Base-by-base conservation (phyloP, 495 filamentous ascomycete genomes). In the Neurospora sp. region DNA sequence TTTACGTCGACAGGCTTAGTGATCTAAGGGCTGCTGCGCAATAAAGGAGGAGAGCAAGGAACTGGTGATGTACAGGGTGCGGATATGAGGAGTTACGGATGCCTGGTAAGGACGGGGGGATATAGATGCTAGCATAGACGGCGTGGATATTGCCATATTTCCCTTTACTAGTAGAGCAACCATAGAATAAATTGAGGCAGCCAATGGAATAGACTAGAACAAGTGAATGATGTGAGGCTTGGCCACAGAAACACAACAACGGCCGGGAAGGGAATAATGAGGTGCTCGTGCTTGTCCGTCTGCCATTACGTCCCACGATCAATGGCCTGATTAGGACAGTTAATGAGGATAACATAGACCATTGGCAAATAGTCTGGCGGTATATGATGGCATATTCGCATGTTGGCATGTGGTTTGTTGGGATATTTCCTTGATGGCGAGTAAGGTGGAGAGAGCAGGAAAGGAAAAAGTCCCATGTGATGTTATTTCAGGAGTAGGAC, bases 1-100 rank as follows among this genome's bases (percentile, higher is more conserved):
- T 87, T 70, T 97, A 94, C 83, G 86, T 94, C 72, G 92, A 97
- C 81, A 89, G 86, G 80, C 81, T 98, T 75, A 90, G 92, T 45
- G 95, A 98, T 84, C 82, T 98, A 68, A 78, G 83, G 40, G 83
- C 69, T 10, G 80, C 71, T 20, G 76, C 76, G 45, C 44, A 72
- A 68, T 78, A 41, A 76, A 12, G 27, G 53, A 4, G 53, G 40
- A 22, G 44, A 31, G 14, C 27, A 35, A 61, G 53, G 53, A 61
- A 6, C 53, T 65, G 53, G 48, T 8, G 27, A 27, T 65, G 14
- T 65, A 37, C 53, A 65, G 53, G 27, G 53, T 65, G 53, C 53
- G 53, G 27, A 35, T 65, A 65, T 65, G 53, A 35, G 53, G 53
- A 65, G 53, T 16, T 35, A 65, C 27, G 27, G 14, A 17, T 65